Conservation (phyloP, 768 basidiomycete genomes). For the Leccinum ochraceum region DNA sequence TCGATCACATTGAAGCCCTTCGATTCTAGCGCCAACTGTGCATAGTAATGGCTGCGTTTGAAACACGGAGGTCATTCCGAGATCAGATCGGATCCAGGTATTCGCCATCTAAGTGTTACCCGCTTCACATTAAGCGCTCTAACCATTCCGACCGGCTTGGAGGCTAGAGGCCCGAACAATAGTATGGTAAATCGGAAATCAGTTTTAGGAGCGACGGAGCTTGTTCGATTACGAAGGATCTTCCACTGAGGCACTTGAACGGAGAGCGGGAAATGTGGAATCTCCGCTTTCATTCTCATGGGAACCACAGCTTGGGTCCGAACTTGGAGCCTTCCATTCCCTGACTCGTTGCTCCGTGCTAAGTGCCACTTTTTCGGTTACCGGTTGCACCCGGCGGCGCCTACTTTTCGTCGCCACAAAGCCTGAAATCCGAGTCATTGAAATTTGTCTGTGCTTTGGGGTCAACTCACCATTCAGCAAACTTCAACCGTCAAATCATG, state of each 20-base stretch:
- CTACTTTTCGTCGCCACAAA: neutral
- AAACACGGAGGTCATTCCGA: slow-evolving; percentile 8
- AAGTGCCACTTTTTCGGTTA: neutral
- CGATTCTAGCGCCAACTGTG: neutral
- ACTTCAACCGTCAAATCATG: neutral
- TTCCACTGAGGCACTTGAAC: neutral
- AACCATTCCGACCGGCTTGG: neutral
- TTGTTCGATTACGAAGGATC: neutral
- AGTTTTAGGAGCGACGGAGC: neutral
- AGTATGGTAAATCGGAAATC: neutral
- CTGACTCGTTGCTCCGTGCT: slow-evolving; percentile 1
- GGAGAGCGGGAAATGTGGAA: slow-evolving; percentile 1
- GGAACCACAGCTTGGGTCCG: slow-evolving; percentile 2
- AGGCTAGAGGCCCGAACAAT: neutral
- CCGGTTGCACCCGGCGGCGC: neutral
- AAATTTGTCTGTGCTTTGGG: neutral
- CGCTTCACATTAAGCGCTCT: neutral
- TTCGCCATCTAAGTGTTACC: neutral
- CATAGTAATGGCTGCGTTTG: neutral
- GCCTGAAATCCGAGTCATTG: neutral
- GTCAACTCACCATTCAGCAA: neutral
- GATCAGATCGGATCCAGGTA: neutral
- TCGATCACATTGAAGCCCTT: neutral
- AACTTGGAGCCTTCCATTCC: slow-evolving; percentile 15
- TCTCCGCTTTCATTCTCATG: slow-evolving; percentile 10